Evolutionary conservation across 208 protist species (phyloP).

Genomic region (Wallacemonas sp.): DNA sequence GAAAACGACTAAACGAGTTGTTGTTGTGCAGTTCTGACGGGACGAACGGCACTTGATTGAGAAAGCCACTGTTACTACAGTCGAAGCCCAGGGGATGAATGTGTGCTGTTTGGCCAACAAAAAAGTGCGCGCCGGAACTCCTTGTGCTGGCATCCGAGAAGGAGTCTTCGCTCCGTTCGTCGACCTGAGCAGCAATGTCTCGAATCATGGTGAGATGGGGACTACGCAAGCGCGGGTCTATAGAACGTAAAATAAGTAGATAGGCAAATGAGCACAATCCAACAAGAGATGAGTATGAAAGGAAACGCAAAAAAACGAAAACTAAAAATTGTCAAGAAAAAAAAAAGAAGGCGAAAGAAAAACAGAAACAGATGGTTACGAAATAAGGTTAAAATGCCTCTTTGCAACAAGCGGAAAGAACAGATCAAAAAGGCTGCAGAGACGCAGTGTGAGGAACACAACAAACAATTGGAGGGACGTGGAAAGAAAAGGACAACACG

Average conservation of each 20-base stretch:
- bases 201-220: neutral
- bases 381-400: no score
- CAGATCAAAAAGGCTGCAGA: no score
- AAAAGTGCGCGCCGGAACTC: neutral
- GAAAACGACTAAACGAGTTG: neutral
- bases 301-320: neutral
- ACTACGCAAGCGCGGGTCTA: no score
- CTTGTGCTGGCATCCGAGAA: neutral
- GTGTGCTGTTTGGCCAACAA: neutral
- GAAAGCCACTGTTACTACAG: neutral
- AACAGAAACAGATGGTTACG: no score
- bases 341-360: neutral
- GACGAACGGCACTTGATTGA: neutral
- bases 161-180: conserved; percentile 3
- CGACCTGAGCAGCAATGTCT: neutral
- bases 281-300: neutral
- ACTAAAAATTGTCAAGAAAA: neutral
- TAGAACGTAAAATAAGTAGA: neutral
- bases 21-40: neutral
- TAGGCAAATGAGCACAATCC: no score
- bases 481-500: no score
- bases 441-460: no score
- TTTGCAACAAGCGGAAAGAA: no score
- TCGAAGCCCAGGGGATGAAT: neutral
- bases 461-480: no score